These are phyloP conservation scores for Capronia epimyces DNA, from an alignment of 2,329 filamentous ascomycete species.

Conservation along the genomic window DNA sequence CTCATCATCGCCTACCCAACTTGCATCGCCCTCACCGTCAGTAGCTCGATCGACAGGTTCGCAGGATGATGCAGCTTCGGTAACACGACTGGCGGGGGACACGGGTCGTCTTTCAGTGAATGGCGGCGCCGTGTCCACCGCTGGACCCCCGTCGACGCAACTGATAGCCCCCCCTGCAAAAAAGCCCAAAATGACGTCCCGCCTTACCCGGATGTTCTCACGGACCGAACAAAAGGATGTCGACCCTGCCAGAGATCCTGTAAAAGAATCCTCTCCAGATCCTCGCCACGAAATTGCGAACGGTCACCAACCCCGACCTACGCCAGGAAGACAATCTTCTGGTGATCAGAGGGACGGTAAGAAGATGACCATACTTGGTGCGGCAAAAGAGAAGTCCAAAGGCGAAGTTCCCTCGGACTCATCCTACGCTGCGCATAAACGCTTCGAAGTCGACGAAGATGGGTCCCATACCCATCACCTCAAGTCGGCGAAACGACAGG, in stretches of 20 bases:
- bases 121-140: slow-evolving; percentile 34
- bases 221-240: slow-evolving; percentile 38
- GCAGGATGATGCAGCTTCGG: slow-evolving; percentile 27
- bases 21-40: slow-evolving; percentile 13
- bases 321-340: slow-evolving; percentile 30
- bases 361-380: slow-evolving; percentile 30
- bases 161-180: slow-evolving; percentile 21
- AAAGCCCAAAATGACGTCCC: slow-evolving; percentile 42
- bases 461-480: slow-evolving; percentile 82
- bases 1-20: slow-evolving; percentile 14
- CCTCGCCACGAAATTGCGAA: slow-evolving; percentile 34
- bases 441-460: slow-evolving; percentile 57
- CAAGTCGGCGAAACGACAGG: slow-evolving; percentile 83
- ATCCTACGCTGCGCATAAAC: slow-evolving; percentile 32
- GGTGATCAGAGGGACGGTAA: slow-evolving; percentile 31
- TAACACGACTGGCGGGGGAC: slow-evolving; percentile 43
- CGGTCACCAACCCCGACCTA: slow-evolving; percentile 22
- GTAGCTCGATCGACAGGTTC: slow-evolving; percentile 15
- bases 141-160: slow-evolving; percentile 13
- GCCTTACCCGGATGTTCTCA: slow-evolving; percentile 45
- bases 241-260: slow-evolving; percentile 27
- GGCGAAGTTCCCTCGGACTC: slow-evolving; percentile 29
- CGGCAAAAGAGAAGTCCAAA: slow-evolving; percentile 31
- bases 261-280: slow-evolving; percentile 25
- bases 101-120: slow-evolving; percentile 38